Evolutionary conservation across 2,329 filamentous ascomycete species (phyloP), one percentile per base, ranked within the genome.

Genomic region (Xylariaceae sp.): DNA sequence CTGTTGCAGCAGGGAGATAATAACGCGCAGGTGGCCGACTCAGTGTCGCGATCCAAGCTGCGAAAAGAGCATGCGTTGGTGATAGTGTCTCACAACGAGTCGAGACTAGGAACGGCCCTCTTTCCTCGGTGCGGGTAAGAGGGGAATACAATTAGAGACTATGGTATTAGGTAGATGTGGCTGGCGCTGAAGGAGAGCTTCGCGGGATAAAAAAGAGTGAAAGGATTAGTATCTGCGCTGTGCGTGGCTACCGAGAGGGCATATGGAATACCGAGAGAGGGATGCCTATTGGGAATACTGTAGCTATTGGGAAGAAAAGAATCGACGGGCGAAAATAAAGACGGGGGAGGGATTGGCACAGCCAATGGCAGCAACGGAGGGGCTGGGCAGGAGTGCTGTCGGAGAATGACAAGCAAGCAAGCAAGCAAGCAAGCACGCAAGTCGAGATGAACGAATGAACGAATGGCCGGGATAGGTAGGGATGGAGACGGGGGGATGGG

Each of bases 1-100:
- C 39, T 55, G 53, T 51, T 51, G 55, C 50, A 53, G 53, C 49
- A 52, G 58, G 39, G 5, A 50, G 23, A 30, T 30, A 53, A 13
- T 52, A 55, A 51, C 18, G 49, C 49, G 57, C 37, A 39, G 47
- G 57, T 17, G 34, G 47, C 47, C 23, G 39, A 37, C 30, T 59
- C 57, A 44, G 65, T 61, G 59, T 60, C 60, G 61, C 56, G 60
- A 30, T 61, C 56, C 42, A 64, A 37, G 50, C 57, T 58, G 62
- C 51, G 53, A 57, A 64, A 64, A 30, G 23, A 30, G 23, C 23
- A 30, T 30, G 61, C 45, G 63, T 64, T 39, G 61, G 62, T 11
- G 67, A 69, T 44, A 57, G 60, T 54, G 66, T 68, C 53, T 72
- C 70, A 37, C 71, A 74, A 35, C 73, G 61, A 37, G 73, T 70